Percentiles rank a stretch among this genome's conserved stretches.
phyloP scores from a whole-genome alignment of 768 basidiomycete genomes.

The Piloderma croceum region DNA sequence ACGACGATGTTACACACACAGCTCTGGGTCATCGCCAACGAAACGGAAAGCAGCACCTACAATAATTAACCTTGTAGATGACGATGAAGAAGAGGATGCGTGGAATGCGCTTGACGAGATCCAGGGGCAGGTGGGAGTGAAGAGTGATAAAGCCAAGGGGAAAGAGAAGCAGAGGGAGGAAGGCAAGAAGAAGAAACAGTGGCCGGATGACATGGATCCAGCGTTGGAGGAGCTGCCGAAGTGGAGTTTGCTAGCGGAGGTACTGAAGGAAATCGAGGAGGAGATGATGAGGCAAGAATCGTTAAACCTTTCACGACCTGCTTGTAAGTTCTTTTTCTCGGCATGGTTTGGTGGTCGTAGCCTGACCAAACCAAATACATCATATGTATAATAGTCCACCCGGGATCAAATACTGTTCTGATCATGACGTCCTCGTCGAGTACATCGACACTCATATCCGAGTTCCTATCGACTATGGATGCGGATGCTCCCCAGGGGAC shows the following conservation, averaged over 20 bases:
- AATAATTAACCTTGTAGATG: slow-evolving; percentile 45
- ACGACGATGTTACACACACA: slow-evolving; percentile 77
- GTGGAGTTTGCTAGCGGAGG: slow-evolving; percentile 79
- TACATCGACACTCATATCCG: slow-evolving; percentile 66
- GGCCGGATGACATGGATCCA: slow-evolving; percentile 75
- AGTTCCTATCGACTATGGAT: slow-evolving; percentile 72
- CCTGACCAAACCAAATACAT: too few relatives aligned
- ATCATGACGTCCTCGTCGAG: slow-evolving; percentile 87
- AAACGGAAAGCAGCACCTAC: slow-evolving; percentile 23
- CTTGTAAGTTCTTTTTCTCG: slow-evolving; percentile 11
- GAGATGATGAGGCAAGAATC: slow-evolving; percentile 66
- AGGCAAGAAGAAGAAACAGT: too few relatives aligned
- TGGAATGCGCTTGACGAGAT: slow-evolving; percentile 67
- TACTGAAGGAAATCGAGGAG: too few relatives aligned
- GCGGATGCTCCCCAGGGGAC: slow-evolving; percentile 49
- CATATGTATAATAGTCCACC: slow-evolving; percentile 23
- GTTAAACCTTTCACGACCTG: slow-evolving; percentile 10
- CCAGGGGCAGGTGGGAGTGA: slow-evolving; percentile 37
- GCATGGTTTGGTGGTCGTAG: too few relatives aligned
- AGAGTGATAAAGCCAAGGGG: too few relatives aligned
- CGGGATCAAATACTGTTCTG: too few relatives aligned
- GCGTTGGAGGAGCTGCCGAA: slow-evolving; percentile 93
- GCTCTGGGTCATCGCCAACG: slow-evolving; percentile 15
- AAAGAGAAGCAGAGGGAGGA: too few relatives aligned
- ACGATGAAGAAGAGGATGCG: too few relatives aligned